Base-by-base conservation (phyloP, 805 yeast species). In the Metschnikowia matae region DNA sequence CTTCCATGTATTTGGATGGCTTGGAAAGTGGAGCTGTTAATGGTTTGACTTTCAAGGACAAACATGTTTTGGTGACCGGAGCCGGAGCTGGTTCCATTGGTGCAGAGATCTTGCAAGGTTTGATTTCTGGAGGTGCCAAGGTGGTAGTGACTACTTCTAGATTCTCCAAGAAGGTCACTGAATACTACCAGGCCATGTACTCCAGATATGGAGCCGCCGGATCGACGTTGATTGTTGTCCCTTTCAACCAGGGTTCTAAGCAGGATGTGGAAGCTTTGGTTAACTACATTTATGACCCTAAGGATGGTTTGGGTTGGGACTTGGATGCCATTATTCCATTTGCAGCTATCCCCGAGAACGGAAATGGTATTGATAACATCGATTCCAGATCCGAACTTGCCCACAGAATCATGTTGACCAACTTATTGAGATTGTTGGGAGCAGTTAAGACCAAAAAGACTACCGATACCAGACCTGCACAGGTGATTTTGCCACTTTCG, bases 71-170 rank as follows among this genome's bases (percentile, higher is more conserved):
- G 63, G 78, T 94, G 58, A 94, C 99, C 44, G 99, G 99, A 79
- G 98, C 98, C 46, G 99, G 99, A 78, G 91, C 89, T 44, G 99
- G 98, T 49, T 94, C 99, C 46, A 94, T 94, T 65, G 99, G 98
- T 75, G 97, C 97, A 54, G 97, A 94, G 72, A 82, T 94, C 60
- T 79, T 94, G 67, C 95, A 89, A 75, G 99, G 99, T 58, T 78
- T 94, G 66, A 78, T 94, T 50, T 84, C 92, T 65, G 99, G 99
- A 74, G 99, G 99, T 78, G 98, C 99, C 44, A 89, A 87, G 70
- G 97, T 91, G 61, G 77, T 94, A 66, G 96, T 92, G 50, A 94
- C 99, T 44, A 94, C 99, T 48, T 90, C 97, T 26, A 82, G 97
- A 71, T 94, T 87, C 81, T 87, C 96, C 56, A 88, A 89, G 77